These are phyloP conservation scores for Chrysoporthe austroafricana DNA, from an alignment of 2,329 filamentous ascomycete species.

Conservation along the genomic window DNA sequence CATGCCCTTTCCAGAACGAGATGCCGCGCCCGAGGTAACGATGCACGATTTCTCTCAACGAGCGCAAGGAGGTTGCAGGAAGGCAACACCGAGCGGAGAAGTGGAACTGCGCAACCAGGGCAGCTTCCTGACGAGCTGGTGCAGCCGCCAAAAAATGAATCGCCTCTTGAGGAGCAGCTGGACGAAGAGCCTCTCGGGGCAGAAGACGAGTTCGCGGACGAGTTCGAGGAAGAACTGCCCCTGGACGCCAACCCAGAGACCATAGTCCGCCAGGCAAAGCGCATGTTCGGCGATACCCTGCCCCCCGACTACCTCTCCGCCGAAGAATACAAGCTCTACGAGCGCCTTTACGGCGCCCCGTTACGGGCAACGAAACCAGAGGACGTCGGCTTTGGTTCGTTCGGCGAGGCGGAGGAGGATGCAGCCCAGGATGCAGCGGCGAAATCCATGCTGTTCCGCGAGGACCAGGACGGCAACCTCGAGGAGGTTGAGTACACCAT, in stretches of 20 bases:
- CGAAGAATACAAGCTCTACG: constrained; percentile 76
- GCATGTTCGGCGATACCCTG: constrained; percentile 76
- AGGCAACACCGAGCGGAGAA: constrained; percentile 3
- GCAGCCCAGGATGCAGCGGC: constrained; percentile 32
- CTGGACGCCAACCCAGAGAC: constrained; percentile 53
- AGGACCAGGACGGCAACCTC: constrained; percentile 58
- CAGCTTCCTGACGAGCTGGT: constrained; percentile 16
- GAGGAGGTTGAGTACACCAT: constrained; percentile 63
- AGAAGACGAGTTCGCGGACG: constrained; percentile 13
- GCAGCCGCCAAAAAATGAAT: not conserved
- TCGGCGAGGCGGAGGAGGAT: constrained; percentile 31
- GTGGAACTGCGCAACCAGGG: not conserved
- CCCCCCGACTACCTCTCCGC: constrained; percentile 71
- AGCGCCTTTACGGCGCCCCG: constrained; percentile 79
- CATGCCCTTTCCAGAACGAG: constrained; percentile 15
- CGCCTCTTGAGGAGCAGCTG: constrained; percentile 9
- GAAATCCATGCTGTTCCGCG: constrained; percentile 55
- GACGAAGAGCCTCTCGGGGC: not conserved
- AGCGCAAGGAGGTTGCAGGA: constrained; percentile 14
- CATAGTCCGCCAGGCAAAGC: constrained; percentile 71
- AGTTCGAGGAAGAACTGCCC: not conserved
- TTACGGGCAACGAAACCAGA: constrained; percentile 63
- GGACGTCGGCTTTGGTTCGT: constrained; percentile 53
- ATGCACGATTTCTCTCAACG: constrained; percentile 25
- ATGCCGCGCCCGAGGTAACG: constrained; percentile 14